A percentile compares a stretch with the other conserved stretches of the same genome.
phyloP scores from a whole-genome alignment of 2,329 filamentous ascomycete genomes.

The Diaporthe eres region DNA sequence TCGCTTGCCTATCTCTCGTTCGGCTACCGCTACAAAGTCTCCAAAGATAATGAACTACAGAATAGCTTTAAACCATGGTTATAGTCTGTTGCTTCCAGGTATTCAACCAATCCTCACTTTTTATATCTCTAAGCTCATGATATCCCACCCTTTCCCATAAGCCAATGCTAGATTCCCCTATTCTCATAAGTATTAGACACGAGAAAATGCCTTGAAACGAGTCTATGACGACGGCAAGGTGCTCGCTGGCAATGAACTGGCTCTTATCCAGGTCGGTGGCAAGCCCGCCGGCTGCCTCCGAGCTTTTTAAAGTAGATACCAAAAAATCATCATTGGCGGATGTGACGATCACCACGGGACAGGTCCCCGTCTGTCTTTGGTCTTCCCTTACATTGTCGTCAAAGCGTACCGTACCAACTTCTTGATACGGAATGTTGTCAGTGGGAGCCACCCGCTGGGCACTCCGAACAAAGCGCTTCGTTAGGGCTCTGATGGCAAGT shows the following conservation, averaged over 20 bases:
- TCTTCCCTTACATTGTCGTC: background rate
- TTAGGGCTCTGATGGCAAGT: background rate
- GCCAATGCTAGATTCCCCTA: background rate
- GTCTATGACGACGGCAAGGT: constrained; percentile 2
- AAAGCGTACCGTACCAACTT: background rate
- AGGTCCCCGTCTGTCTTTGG: background rate
- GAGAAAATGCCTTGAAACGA: background rate
- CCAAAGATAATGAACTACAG: too few relatives aligned
- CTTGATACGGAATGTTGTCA: background rate
- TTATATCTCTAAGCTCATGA: background rate
- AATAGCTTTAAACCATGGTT: background rate
- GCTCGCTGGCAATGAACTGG: background rate
- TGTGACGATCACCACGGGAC: background rate
- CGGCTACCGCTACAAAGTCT: too few relatives aligned
- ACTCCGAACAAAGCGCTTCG: background rate
- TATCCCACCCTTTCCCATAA: background rate
- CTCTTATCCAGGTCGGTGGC: background rate
- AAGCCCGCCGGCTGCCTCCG: background rate
- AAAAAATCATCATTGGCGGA: background rate
- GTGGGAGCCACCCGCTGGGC: background rate
- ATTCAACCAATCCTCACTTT: background rate
- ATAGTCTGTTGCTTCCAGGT: background rate
- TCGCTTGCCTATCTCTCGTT: too few relatives aligned
- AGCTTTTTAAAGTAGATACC: background rate
- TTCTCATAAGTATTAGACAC: background rate